Evolutionary conservation across 225 moss, liverwort and hornwort species (phyloP).

Genomic region (Sphagnum tenellum): DNA sequence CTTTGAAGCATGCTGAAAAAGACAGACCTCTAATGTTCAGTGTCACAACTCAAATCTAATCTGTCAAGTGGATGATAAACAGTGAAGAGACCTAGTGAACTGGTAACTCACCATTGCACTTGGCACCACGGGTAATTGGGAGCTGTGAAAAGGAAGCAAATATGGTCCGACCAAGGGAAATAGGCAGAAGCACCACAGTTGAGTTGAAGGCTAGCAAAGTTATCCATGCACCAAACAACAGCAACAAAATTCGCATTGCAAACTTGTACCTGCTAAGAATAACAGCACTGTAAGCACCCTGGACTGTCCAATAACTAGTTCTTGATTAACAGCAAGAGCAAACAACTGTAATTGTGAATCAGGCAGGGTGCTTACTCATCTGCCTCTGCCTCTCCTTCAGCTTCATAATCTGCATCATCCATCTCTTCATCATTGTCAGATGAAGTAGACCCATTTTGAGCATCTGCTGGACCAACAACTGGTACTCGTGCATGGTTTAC

Average conservation of each 20-base stretch:
- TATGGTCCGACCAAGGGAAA: slow-evolving; percentile 77
- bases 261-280: slow-evolving; percentile 60
- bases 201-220: slow-evolving; percentile 76
- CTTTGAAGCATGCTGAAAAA: no score
- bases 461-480: neutral
- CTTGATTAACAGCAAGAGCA: no score
- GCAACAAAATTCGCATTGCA: slow-evolving; percentile 59
- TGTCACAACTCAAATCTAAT: no score
- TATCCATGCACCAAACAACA: slow-evolving; percentile 77
- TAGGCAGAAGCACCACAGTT: slow-evolving; percentile 75
- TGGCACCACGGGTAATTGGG: slow-evolving; percentile 78
- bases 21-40: no score
- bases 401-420: slow-evolving; percentile 5
- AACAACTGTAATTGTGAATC: no score
- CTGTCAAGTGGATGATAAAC: no score
- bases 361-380: slow-evolving; percentile 24
- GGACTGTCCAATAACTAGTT: no score
- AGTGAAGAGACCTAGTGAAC: no score
- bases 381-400: slow-evolving; percentile 15
- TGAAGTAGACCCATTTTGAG: neutral
- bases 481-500: slow-evolving; percentile 9
- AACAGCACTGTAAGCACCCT: neutral
- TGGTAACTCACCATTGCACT: slow-evolving; percentile 75
- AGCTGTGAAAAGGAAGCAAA: slow-evolving; percentile 78
- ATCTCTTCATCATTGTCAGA: neutral